Evolutionary conservation across 2,329 filamentous ascomycete genomes (phyloP).

Genomic region (Paraconiothyrium sp.): DNA sequence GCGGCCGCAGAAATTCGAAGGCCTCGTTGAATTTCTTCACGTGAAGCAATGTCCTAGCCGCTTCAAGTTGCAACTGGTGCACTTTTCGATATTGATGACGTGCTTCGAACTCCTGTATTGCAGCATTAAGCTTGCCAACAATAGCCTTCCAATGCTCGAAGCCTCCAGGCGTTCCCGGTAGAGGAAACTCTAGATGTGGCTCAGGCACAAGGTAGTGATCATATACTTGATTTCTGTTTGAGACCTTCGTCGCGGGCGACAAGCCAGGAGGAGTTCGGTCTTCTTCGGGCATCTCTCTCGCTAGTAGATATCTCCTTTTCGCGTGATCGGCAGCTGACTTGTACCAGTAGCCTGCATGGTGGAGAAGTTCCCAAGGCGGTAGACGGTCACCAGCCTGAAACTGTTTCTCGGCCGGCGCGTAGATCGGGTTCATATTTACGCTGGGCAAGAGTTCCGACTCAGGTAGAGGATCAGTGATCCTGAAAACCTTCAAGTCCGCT

Average conservation of each 20-base stretch:
- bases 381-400: constrained; percentile 59
- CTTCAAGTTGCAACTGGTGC: constrained; percentile 64
- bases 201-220: constrained; percentile 70
- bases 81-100: constrained; percentile 64
- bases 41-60: constrained; percentile 63
- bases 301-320: constrained; percentile 59
- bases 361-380: constrained; percentile 67
- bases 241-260: constrained; percentile 64
- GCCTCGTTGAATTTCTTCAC: constrained; percentile 62
- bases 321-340: constrained; percentile 63
- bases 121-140: constrained; percentile 56
- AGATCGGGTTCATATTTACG: constrained; percentile 50
- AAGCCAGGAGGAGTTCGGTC: constrained; percentile 65
- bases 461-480: constrained; percentile 31
- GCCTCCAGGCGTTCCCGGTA: constrained; percentile 52
- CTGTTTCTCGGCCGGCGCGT: constrained; percentile 61
- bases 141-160: constrained; percentile 64
- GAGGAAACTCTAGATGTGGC: constrained; percentile 64
- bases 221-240: constrained; percentile 63
- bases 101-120: constrained; percentile 61
- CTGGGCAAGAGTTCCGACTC: constrained; percentile 38
- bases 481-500: constrained; percentile 60
- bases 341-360: constrained; percentile 71
- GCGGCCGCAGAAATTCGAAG: constrained; percentile 59
- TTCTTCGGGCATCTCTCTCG: constrained; percentile 66